Conservation (phyloP, 148 eudicot species). For the Vaccinium vitisidaea region DNA sequence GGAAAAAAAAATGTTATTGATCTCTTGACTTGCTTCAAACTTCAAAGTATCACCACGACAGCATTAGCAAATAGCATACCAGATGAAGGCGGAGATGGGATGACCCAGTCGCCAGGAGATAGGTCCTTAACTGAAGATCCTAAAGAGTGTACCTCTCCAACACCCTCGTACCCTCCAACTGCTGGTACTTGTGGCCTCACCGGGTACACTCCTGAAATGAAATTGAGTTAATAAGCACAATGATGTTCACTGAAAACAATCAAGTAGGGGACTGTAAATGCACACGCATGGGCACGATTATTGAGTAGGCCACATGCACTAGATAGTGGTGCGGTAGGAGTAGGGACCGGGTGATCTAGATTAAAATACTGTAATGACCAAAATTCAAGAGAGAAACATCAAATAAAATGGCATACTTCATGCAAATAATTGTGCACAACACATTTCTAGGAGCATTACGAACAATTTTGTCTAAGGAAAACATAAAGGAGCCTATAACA, state of each 20-base stretch:
- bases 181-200: constrained; percentile 86
- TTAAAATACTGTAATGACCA: not conserved
- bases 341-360: not conserved
- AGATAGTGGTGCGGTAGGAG: not conserved
- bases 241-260: not conserved
- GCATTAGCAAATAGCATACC: constrained; percentile 37
- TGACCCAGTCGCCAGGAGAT: constrained; percentile 85
- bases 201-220: constrained; percentile 68
- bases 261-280: not conserved
- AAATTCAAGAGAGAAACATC: not conserved
- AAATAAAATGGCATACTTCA: not conserved
- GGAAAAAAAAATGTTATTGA: not conserved
- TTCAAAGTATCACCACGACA: not conserved
- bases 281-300: too few species aligned
- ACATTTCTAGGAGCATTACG: not conserved
- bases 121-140: constrained; percentile 69
- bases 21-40: not conserved
- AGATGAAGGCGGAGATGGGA: constrained; percentile 84
- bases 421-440: too few species aligned
- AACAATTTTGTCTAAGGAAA: not conserved
- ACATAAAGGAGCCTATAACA: too few species aligned
- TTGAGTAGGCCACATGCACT: not conserved
- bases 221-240: not conserved
- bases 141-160: constrained; percentile 72
- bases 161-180: constrained; percentile 89